These are phyloP conservation scores for Xylariaceae sp. DNA, from an alignment of 2,329 filamentous ascomycete species.

Conservation along the genomic window DNA sequence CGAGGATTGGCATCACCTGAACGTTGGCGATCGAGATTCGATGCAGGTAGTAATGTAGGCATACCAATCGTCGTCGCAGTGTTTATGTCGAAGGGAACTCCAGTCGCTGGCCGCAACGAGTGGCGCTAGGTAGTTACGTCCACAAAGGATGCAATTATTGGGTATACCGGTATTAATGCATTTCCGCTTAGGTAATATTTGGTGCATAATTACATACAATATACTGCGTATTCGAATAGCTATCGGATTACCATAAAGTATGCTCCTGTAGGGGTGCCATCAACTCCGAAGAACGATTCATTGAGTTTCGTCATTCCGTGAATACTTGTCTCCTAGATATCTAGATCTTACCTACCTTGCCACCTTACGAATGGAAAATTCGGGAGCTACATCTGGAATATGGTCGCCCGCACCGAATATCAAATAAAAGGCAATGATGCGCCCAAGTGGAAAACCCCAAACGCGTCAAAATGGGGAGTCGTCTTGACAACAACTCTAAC, in stretches of 20 bases:
- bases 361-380: neutral
- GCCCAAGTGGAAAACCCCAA: neutral
- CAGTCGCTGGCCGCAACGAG: no score
- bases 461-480: slow-evolving; percentile 50
- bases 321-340: neutral
- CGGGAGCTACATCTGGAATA: neutral
- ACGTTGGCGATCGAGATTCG: neutral
- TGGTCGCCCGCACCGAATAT: neutral
- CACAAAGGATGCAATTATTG: no score
- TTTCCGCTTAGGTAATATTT: no score
- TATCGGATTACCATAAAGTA: no score
- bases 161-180: no score
- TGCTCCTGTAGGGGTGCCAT: no score
- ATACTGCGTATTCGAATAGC: no score
- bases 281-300: no score
- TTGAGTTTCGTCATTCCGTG: neutral
- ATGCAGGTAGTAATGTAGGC: neutral
- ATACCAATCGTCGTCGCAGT: neutral
- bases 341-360: neutral
- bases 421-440: neutral
- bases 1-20: no score
- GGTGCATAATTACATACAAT: no score
- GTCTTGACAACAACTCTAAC: slow-evolving; percentile 60
- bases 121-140: no score
- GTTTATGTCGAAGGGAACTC: no score